Conservation (phyloP, 31 red algal genomes). For the Bonnemaisonia californica region DNA sequence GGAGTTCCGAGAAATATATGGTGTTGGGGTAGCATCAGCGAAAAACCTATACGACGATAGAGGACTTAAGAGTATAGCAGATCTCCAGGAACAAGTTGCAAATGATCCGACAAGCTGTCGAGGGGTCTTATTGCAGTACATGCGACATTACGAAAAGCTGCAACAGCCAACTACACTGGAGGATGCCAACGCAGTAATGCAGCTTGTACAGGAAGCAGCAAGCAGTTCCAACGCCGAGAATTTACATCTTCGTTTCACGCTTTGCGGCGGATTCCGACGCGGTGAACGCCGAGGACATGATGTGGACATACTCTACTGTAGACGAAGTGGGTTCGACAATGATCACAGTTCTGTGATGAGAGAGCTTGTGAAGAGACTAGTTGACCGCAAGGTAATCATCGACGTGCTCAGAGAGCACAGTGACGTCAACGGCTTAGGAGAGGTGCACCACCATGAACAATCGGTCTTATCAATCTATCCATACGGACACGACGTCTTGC, state of each 20-base stretch:
- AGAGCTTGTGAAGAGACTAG: slow-evolving; percentile 18
- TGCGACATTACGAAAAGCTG: slow-evolving; percentile 30
- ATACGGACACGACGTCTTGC: slow-evolving; percentile 60
- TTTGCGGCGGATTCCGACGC: slow-evolving; percentile 69
- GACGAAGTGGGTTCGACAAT: neutral
- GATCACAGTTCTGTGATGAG: slow-evolving; percentile 46
- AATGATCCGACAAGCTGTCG: slow-evolving; percentile 3
- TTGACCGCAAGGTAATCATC: slow-evolving; percentile 17
- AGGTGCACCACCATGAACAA: slow-evolving; percentile 35
- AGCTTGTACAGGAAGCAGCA: slow-evolving; percentile 6
- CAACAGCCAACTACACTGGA: neutral
- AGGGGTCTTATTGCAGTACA: slow-evolving; percentile 8
- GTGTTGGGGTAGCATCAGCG: slow-evolving; percentile 43
- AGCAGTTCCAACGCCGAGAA: slow-evolving; percentile 20
- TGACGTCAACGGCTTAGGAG: slow-evolving; percentile 38
- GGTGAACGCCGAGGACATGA: slow-evolving; percentile 64
- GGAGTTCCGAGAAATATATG: slow-evolving; percentile 44
- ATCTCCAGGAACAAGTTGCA: slow-evolving; percentile 6
- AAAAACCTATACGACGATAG: slow-evolving; percentile 45
- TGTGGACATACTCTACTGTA: slow-evolving; percentile 67
- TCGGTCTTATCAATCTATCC: neutral
- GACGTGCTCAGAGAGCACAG: slow-evolving; percentile 28
- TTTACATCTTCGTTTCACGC: slow-evolving; percentile 38
- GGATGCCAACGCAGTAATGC: slow-evolving; percentile 15
- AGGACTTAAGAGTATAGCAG: slow-evolving; percentile 21